phyloP scores from a whole-genome alignment of 768 basidiomycete species.

The Kwoniella pini region DNA sequence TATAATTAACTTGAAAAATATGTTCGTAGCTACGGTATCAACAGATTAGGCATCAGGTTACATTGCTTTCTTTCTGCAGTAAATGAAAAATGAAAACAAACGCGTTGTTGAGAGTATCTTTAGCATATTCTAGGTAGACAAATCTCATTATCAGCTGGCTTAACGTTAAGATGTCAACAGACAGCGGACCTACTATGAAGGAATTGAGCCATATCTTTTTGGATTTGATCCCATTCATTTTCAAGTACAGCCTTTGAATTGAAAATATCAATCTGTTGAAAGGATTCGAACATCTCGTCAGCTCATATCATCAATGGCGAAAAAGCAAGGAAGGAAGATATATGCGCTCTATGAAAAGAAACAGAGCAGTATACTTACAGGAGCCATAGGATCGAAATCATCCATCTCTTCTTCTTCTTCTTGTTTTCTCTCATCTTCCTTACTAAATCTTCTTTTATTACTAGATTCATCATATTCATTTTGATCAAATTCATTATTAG shows the following conservation, averaged over 20 bases:
- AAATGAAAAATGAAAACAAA: constrained; percentile 2
- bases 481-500: not conserved
- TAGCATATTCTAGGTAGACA: constrained; percentile 8
- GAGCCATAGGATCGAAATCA: constrained; percentile 35
- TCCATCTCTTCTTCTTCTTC: constrained; percentile 16
- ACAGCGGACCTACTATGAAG: constrained; percentile 21
- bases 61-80: not conserved
- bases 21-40: not conserved
- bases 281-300: not conserved
- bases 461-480: not conserved
- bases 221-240: constrained; percentile 18
- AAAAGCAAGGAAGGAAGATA: too few relatives aligned
- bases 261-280: constrained; percentile 12
- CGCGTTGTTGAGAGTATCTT: constrained; percentile 14
- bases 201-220: constrained; percentile 1
- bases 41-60: not conserved
- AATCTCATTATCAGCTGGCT: too few relatives aligned
- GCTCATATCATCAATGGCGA: not conserved
- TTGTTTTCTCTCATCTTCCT: not conserved
- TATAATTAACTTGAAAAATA: constrained; percentile 22
- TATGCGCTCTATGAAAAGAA: too few relatives aligned
- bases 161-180: too few relatives aligned
- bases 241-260: constrained; percentile 11
- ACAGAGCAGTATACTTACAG: constrained; percentile 11
- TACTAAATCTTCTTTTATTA: constrained; percentile 8